Conservation (phyloP, 2,329 filamentous ascomycete genomes). For the Pseudogymnoascus sp. region DNA sequence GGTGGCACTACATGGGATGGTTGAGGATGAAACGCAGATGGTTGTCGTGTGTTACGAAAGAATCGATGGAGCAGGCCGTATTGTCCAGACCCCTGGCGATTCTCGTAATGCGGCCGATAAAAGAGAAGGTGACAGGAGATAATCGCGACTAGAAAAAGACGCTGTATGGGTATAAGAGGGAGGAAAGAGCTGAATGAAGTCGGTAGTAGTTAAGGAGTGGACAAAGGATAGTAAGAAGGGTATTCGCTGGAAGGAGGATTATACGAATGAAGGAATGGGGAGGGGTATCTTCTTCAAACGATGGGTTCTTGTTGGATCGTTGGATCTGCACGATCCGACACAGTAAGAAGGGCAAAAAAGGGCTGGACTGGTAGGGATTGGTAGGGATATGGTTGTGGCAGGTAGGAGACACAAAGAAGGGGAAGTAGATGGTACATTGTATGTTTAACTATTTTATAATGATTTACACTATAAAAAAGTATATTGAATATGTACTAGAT, state of each 20-base stretch:
- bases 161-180: neutral
- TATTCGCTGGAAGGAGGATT: neutral
- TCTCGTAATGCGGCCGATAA: constrained; percentile 5
- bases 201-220: neutral
- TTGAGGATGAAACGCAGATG: constrained; percentile 1
- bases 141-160: neutral
- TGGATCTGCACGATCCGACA: constrained; percentile 15
- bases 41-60: constrained; percentile 8
- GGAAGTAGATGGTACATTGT: neutral
- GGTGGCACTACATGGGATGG: constrained; percentile 1
- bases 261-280: constrained; percentile 4
- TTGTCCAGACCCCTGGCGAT: constrained; percentile 18
- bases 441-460: neutral
- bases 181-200: neutral
- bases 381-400: constrained; percentile 14
- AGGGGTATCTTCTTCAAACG: constrained; percentile 10
- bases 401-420: constrained; percentile 15
- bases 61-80: constrained; percentile 16
- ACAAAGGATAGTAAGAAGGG: neutral
- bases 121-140: neutral
- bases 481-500: neutral
- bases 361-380: constrained; percentile 13
- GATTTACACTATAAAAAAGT: neutral
- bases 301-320: constrained; percentile 14
- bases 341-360: constrained; percentile 10